Conservation (phyloP, 345 rosid genomes). For the Sisymbrium irio region DNA sequence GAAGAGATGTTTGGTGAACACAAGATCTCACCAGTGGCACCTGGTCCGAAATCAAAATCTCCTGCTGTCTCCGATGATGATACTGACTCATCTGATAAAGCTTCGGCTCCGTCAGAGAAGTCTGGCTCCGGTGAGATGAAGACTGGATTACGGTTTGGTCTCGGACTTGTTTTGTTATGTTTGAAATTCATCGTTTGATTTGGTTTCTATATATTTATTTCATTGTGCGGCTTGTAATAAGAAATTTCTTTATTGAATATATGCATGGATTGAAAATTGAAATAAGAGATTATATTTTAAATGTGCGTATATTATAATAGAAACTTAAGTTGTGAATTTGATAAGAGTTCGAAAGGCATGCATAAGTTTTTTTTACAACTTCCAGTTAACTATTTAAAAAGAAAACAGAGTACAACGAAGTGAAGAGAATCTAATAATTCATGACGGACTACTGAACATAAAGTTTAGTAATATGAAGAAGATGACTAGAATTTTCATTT, state of each 20-base stretch:
- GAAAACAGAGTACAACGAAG: too few species aligned
- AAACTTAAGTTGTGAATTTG: too few species aligned
- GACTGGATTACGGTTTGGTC: slow-evolving; percentile 42
- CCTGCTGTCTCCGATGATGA: slow-evolving; percentile 4
- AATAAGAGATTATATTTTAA: neutral
- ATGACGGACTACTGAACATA: too few species aligned
- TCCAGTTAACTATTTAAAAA: too few species aligned
- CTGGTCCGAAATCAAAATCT: slow-evolving; percentile 33
- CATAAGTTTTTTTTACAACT: too few species aligned
- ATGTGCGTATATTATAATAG: too few species aligned
- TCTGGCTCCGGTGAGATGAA: slow-evolving; percentile 38
- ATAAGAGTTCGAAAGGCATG: too few species aligned
- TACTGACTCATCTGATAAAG: slow-evolving; percentile 22
- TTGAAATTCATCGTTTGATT: slow-evolving; percentile 44
- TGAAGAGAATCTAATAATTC: too few species aligned
- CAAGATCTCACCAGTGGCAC: slow-evolving; percentile 41
- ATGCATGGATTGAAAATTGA: neutral
- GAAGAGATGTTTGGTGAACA: slow-evolving; percentile 48
- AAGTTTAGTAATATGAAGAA: too few species aligned
- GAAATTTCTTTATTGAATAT: neutral
- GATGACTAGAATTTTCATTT: too few species aligned
- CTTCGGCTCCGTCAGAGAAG: slow-evolving; percentile 25
- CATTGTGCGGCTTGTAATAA: neutral
- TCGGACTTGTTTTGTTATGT: slow-evolving; percentile 54
- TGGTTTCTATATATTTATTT: neutral